Conservation (phyloP, 495 filamentous ascomycete species). For the Terfezia claveryi region DNA sequence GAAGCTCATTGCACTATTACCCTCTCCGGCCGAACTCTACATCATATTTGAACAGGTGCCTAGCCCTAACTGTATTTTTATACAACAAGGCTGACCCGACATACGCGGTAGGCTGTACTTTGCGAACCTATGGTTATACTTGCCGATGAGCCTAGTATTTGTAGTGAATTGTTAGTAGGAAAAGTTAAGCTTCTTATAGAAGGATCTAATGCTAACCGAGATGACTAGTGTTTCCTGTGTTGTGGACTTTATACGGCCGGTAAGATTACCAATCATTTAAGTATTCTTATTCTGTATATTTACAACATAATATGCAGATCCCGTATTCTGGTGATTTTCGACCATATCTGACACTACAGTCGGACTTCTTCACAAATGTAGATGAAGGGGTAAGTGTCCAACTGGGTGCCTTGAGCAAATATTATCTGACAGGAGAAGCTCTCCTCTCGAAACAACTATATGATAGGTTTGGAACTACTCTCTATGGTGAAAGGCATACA, state of each 20-base stretch:
- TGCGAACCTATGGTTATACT: conserved; percentile 18
- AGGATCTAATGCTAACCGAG: not conserved
- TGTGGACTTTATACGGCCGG: conserved; percentile 13
- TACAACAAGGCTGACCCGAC: too few relatives aligned
- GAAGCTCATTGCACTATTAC: conserved; percentile 14
- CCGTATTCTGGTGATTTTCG: conserved; percentile 17
- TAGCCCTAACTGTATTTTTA: too few relatives aligned
- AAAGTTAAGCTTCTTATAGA: not conserved
- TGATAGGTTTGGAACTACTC: conserved; percentile 6
- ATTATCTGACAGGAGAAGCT: conserved; percentile 1
- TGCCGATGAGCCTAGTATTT: conserved; percentile 16
- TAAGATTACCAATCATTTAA: conserved; percentile 3
- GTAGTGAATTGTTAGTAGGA: conserved; percentile 11
- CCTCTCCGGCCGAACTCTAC: conserved; percentile 16
- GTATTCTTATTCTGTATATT: not conserved
- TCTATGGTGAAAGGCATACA: too few relatives aligned
- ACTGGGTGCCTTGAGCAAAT: conserved; percentile 1
- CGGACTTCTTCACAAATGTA: conserved; percentile 16
- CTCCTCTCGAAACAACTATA: conserved; percentile 15
- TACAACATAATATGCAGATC: conserved; percentile 12
- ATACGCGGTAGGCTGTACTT: conserved; percentile 9
- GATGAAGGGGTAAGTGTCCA: conserved; percentile 14
- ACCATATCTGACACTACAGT: conserved; percentile 19
- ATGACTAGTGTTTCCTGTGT: not conserved
- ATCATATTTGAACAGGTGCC: conserved; percentile 19